Evolutionary conservation across 2,329 filamentous ascomycete species (phyloP).

Genomic region (Phaeosphaeriaceae sp.): DNA sequence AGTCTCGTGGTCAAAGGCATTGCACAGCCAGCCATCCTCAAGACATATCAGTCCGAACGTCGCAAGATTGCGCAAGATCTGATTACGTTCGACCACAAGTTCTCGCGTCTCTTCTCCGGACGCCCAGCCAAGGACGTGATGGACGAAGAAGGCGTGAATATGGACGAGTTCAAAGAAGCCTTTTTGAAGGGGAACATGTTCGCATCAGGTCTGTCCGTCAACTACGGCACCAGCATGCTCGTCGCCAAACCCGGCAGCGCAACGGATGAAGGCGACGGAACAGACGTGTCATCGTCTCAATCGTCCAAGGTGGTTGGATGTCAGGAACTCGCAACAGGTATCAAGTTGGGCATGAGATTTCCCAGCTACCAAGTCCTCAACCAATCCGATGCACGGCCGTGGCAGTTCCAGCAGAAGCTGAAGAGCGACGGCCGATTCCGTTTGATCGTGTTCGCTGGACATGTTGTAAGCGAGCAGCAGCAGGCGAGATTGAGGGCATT

Average conservation of each 20-base stretch:
- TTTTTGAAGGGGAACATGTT: constrained; percentile 67
- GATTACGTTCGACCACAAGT: constrained; percentile 63
- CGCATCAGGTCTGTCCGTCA: constrained; percentile 63
- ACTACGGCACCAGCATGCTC: constrained; percentile 65
- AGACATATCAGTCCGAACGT: constrained; percentile 63
- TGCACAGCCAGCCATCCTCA: constrained; percentile 51
- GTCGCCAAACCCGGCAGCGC: constrained; percentile 60
- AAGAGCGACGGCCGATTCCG: constrained; percentile 66
- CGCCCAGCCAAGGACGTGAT: constrained; percentile 64
- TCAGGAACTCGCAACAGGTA: constrained; percentile 54
- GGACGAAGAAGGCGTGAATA: constrained; percentile 67
- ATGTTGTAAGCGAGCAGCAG: constrained; percentile 57
- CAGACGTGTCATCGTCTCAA: constrained; percentile 45
- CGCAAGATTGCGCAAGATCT: constrained; percentile 69
- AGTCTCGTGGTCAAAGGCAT: constrained; percentile 56
- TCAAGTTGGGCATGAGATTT: constrained; percentile 64
- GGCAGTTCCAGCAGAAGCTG: constrained; percentile 65
- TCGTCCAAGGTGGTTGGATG: constrained; percentile 39
- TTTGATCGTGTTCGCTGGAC: constrained; percentile 68
- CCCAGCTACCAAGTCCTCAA: constrained; percentile 66
- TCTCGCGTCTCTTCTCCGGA: constrained; percentile 56
- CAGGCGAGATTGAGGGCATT: constrained; percentile 56
- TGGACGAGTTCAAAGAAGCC: constrained; percentile 68
- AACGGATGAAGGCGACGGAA: constrained; percentile 56
- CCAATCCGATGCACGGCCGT: constrained; percentile 63